Conservation (phyloP, 768 basidiomycete genomes). For the Mycena pura region DNA sequence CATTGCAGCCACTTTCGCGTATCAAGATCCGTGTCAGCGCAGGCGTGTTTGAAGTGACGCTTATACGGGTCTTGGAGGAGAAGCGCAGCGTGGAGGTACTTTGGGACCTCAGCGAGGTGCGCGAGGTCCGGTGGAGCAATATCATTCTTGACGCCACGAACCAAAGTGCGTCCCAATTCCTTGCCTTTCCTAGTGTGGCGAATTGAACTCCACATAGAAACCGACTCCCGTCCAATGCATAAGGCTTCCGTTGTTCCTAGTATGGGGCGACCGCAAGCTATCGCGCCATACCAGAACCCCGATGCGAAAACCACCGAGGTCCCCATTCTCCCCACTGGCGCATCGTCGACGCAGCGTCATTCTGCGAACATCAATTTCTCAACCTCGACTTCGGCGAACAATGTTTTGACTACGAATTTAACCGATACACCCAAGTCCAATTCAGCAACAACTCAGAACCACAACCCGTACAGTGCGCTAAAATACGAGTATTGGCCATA, state of each 20-base stretch:
- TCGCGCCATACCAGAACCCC: no score
- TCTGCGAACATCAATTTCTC: no score
- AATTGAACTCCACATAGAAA: neutral
- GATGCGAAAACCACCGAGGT: no score
- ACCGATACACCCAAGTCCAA: no score
- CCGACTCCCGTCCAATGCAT: neutral
- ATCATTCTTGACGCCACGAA: slow-evolving; percentile 65
- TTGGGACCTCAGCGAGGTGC: slow-evolving; percentile 77
- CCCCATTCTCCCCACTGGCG: no score
- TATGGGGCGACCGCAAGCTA: no score
- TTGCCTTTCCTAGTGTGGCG: neutral
- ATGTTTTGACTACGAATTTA: no score
- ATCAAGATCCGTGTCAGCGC: slow-evolving; percentile 87
- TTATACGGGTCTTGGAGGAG: slow-evolving; percentile 75
- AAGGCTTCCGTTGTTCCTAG: no score
- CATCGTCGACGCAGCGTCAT: no score
- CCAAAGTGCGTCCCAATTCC: neutral
- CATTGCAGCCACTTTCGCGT: slow-evolving; percentile 71
- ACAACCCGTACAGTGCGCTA: slow-evolving; percentile 8
- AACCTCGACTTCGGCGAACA: no score
- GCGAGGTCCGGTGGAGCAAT: slow-evolving; percentile 85
- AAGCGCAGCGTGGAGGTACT: slow-evolving; percentile 77
- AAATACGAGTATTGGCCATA: slow-evolving; percentile 15
- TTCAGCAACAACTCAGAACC: neutral
- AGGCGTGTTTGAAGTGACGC: slow-evolving; percentile 86